These are phyloP conservation scores for Phytopythium vexans DNA, from an alignment of 352 stramenopile genomes.

Conservation along the genomic window DNA sequence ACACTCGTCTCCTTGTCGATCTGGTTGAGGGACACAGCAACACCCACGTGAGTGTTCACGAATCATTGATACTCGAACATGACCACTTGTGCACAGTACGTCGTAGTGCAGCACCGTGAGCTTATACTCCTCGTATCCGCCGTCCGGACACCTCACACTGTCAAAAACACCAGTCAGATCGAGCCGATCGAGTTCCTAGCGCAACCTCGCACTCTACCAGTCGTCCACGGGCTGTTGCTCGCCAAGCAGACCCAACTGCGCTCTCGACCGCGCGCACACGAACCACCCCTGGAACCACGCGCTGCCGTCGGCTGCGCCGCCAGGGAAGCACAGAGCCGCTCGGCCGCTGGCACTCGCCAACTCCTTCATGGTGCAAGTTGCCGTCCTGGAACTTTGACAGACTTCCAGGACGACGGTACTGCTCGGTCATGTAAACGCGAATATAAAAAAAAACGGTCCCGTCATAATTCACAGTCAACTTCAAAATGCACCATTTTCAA, in stretches of 20 bases:
- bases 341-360: conserved; percentile 28
- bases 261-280: conserved; percentile 24
- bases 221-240: conserved; percentile 62
- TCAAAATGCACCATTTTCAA: too few species aligned
- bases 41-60: neutral
- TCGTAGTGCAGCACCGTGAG: conserved; percentile 62
- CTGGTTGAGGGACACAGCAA: neutral
- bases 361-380: too few species aligned
- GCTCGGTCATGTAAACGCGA: too few species aligned
- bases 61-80: too few species aligned
- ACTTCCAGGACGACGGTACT: too few species aligned
- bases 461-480: too few species aligned
- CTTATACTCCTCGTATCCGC: conserved; percentile 61
- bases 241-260: conserved; percentile 55
- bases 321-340: conserved; percentile 58
- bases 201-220: conserved; percentile 21
- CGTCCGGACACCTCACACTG: conserved; percentile 58
- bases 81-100: conserved; percentile 9
- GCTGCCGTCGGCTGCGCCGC: conserved; percentile 13
- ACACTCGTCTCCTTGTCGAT: conserved; percentile 31
- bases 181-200: neutral
- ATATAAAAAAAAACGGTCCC: too few species aligned
- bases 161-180: neutral
- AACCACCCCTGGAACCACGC: conserved; percentile 75
- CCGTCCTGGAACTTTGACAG: too few species aligned